Base-by-base conservation (phyloP, 148 eudicot genomes). In the Vaccinium vitisidaea region DNA sequence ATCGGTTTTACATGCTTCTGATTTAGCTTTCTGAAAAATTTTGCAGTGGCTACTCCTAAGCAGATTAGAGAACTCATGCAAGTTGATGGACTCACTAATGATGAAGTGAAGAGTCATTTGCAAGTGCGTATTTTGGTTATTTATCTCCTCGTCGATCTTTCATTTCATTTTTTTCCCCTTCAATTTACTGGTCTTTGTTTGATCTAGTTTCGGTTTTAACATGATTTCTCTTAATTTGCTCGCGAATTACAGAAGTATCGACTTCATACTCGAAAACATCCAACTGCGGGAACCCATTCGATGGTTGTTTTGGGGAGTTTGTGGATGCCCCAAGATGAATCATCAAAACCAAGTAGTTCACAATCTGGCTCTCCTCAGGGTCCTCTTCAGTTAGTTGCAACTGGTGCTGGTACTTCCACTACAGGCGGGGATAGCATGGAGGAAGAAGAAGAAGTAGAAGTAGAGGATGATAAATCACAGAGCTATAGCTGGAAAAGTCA, bases 101-200 rank as follows among this genome's bases (percentile, higher is more conserved):
- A 95, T 76, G 97, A 95, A 92, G 98, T 95, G 84, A 95, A 95
- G 89, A 94, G 98, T 84, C 98, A 95, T 91, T 87, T 94, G 75
- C 98, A 95, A 80, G 98, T 94, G 79, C 1, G 93, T 86, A 85
- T 30, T 69, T 84, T 5, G 16, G 13, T 32, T 39, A 78, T 75
- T 81, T 39, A 46, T 39, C 18, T 79, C 25, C 25, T 74, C 25
- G 19, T 10, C 15, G 12, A 12, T 36, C 73, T 10, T 46, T 84
- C 36, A 43, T 21, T 56, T 43, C 15, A 6, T 25, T 27, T 85
- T 14, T 25, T 27, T 27, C 18, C 6, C 65, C 56, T 30, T 9
- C n/a, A 10, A 25, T 6, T 11, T 79, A 15, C 12, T 2, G 4
- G 19, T 39, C 49, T 23, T 25, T 8, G n/a, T 19, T 58, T 6